Conservation (phyloP, 345 rosid species). For the Trapa bicornis region DNA sequence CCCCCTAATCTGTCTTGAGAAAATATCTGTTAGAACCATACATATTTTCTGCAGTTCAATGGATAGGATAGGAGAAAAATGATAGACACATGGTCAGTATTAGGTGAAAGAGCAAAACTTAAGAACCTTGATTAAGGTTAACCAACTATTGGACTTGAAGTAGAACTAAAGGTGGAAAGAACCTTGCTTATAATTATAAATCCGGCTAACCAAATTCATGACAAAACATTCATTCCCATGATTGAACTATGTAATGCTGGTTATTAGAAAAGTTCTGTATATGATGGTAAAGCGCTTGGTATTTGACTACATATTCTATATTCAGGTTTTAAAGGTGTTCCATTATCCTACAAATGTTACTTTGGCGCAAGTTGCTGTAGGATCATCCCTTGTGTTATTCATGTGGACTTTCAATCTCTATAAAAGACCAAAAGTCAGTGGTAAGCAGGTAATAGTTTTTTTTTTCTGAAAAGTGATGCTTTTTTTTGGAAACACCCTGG, state of each 20-base stretch:
- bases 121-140: neutral
- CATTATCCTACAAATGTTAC: slow-evolving; percentile 32
- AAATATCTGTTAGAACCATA: neutral
- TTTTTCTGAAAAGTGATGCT: too few species aligned
- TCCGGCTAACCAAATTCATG: neutral
- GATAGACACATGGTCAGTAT: neutral
- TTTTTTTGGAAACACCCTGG: neutral
- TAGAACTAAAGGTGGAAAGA: neutral
- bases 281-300: neutral
- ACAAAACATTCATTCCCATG: neutral
- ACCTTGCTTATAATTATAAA: neutral
- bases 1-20: neutral
- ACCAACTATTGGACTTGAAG: neutral
- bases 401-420: slow-evolving; percentile 46
- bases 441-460: slow-evolving; percentile 14
- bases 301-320: neutral
- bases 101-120: neutral
- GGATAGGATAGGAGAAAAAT: neutral
- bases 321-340: slow-evolving; percentile 37
- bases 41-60: neutral
- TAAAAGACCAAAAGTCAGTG: slow-evolving; percentile 28
- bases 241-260: neutral
- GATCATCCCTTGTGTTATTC: slow-evolving; percentile 23
- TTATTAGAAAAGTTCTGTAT: neutral
- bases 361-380: slow-evolving; percentile 29